A percentile compares a stretch with the other conserved stretches of the same genome.
These are phyloP conservation scores for Acacia melanoxylon DNA, from an alignment of 306 rosid genomes.

Conservation along the genomic window DNA sequence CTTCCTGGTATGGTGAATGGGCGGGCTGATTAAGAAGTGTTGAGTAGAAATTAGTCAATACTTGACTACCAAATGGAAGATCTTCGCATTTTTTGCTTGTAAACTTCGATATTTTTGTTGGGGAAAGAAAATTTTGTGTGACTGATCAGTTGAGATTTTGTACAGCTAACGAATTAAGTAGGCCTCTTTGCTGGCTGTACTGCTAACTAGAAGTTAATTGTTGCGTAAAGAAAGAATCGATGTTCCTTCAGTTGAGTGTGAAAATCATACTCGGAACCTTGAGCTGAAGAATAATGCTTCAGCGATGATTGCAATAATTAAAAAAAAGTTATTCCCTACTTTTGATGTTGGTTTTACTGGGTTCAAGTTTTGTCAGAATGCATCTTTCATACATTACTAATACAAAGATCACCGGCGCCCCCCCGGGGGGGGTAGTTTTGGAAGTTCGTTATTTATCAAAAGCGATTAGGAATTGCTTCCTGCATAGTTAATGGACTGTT, in stretches of 20 bases:
- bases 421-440: not conserved
- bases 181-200: not conserved
- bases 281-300: not conserved
- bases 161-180: not conserved
- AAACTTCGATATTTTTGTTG: constrained; percentile 4
- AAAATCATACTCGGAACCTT: not conserved
- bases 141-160: constrained; percentile 12
- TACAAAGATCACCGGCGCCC: not conserved
- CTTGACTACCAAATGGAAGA: not conserved
- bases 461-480: not conserved
- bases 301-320: not conserved
- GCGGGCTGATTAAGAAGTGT: not conserved
- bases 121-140: not conserved
- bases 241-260: constrained; percentile 5
- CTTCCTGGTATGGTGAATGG: not conserved
- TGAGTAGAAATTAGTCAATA: not conserved
- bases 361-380: not conserved
- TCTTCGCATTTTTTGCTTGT: constrained; percentile 14
- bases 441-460: not conserved
- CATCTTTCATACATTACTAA: constrained; percentile 6
- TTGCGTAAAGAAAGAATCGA: not conserved
- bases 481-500: not conserved
- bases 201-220: not conserved
- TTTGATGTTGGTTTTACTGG: constrained; percentile 11
- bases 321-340: not conserved